Evolutionary conservation across 163 green algal genomes (phyloP), one percentile per base, ranked within the genome.

Genomic region (Scenedesmus sp.): DNA sequence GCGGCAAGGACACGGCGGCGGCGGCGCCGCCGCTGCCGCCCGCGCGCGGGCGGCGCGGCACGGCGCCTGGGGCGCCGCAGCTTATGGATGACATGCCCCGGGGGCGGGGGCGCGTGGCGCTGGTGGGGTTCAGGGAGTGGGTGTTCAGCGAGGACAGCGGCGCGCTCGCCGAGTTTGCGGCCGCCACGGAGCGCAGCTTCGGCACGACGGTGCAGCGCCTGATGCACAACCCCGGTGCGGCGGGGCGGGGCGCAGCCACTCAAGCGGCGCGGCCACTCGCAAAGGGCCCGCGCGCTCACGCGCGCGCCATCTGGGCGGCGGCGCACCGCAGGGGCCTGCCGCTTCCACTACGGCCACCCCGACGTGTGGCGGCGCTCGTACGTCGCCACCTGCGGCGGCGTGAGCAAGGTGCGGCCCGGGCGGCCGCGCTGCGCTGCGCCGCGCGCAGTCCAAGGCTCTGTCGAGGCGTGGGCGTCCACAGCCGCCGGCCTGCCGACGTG

Each of bases 311-410:
- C n/a, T n/a, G n/a, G n/a, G n/a, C n/a, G n/a, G n/a, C n/a, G n/a
- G n/a, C n/a, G n/a, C n/a, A n/a, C n/a, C 7, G 6, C 63, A 73
- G 63, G 63, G 29, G 63, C 63, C 18, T 53, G 48, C 26, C 48
- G 93, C 60, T 93, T 97, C 78, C 93, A 97, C 74, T 97, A 97
- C 77, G 93, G 93, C 29, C 93, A 97, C 82, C 93, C 93, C 20
- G 92, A 97, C 80, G 70, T 96, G 6, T 97, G 94, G 91, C 93
- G 96, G 84, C 92, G 91, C 53, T 76, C 93, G 22, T 97, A 88
- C 66, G 77, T 89, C 4, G 92, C 95, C 78, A 96, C 90, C 2
- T 85, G 93, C 13, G 92, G 92, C 29, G 92, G 92, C 34, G 78
- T 97, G n/a, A 89, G 73, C 79, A 96, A 96, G 39, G 39, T 47